Percentiles rank a stretch among this genome's conserved stretches.
Conservation (phyloP, 257 asterid genomes). For the Ehretia macrophylla region DNA sequence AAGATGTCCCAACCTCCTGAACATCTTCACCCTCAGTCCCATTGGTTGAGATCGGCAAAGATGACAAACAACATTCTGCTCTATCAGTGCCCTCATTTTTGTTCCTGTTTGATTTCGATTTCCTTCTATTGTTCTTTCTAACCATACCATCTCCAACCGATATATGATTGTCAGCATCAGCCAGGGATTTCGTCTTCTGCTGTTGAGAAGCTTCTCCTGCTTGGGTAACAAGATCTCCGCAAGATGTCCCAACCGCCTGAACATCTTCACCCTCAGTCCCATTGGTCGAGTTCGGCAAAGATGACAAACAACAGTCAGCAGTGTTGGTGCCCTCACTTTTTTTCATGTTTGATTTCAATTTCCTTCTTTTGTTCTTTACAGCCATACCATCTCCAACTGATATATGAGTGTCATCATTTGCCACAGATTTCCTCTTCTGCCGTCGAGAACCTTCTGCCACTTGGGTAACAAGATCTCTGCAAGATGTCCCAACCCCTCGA, state of each 20-base stretch:
- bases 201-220: constrained; percentile 14
- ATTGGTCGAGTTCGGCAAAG: constrained; percentile 13
- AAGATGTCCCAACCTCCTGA: too few relatives aligned
- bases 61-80: constrained; percentile 11
- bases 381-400: constrained; percentile 7
- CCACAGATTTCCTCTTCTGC: constrained; percentile 7
- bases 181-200: constrained; percentile 1
- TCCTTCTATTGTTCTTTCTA: not conserved
- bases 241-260: too few relatives aligned
- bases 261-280: constrained; percentile 14
- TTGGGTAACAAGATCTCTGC: not conserved
- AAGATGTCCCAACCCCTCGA: constrained; percentile 11
- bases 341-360: constrained; percentile 11
- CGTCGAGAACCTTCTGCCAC: constrained; percentile 12
- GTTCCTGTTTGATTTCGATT: constrained; percentile 6
- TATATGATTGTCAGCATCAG: not conserved
- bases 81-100: constrained; percentile 11
- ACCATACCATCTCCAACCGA: constrained; percentile 14
- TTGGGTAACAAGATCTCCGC: constrained; percentile 9
- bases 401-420: constrained; percentile 6
- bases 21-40: constrained; percentile 15
- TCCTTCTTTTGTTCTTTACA: constrained; percentile 14
- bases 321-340: constrained; percentile 9
- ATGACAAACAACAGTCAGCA: constrained; percentile 11
- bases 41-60: constrained; percentile 9